Evolutionary conservation across 148 eudicot genomes (phyloP), one percentile per base, ranked within the genome.

Genomic region (Vaccinium vitisidaea): DNA sequence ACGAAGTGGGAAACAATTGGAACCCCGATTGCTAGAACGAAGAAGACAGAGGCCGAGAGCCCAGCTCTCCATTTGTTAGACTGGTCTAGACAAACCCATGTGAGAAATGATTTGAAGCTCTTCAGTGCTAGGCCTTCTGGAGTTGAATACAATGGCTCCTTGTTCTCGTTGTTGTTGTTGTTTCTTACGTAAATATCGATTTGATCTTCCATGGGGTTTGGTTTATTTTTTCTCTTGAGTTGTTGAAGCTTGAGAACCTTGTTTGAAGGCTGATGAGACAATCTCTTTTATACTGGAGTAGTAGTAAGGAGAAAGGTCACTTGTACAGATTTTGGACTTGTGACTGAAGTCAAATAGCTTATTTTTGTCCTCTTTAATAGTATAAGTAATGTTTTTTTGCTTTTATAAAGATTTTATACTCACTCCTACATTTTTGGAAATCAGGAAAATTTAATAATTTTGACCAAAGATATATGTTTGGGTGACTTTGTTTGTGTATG

Each of bases 81-180:
- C 75, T 94, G 93, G 82, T 96, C 98, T 8, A 94, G 82, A 81
- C 92, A 96, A 0, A 91, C 87, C 94, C 97, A 96, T 5, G 86
- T 86, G 2, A 94, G 81, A 36, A 86, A 89, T 18, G 90, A 76
- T 83, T 85, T 87, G 61, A 92, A 86, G 25, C 82, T 84, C 75
- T 52, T 89, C 43, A 90, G 21, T 18, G 90, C 93, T 12, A 81
- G 25, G 1, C 87, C 87, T 84, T 90, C 90, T 8, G 81, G 76
- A 6, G 84, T 81, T 61, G 84, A 54, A 36, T 84, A 75, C 58
- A 80, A n/a, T 75, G 80, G 36, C 25, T 67, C 73, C 73, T 25
- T 4, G 15, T 67, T 9, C 9, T 10, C 25, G 15, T 9, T 52
- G 11, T 63, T 56, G 18, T 30, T 75, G 71, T 80, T 75, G 77